Evolutionary conservation across 75 land plant genomes (phyloP).

Genomic region (Pinus taeda): DNA sequence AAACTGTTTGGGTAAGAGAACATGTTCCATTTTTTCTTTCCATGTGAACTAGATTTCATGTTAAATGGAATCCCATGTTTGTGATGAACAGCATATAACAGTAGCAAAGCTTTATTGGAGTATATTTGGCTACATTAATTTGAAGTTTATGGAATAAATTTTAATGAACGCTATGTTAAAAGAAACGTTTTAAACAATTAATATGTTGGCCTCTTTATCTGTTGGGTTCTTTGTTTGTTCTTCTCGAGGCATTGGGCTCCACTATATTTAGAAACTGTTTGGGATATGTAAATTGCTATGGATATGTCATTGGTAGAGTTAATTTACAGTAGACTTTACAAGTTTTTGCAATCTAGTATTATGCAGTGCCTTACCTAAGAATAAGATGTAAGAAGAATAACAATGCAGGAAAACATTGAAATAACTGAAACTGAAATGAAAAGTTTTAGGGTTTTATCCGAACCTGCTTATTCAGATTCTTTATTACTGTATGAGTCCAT

Average conservation of each 20-base stretch:
- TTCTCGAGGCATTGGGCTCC: no score
- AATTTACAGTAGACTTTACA: no score
- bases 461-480: no score
- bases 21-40: background rate
- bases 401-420: no score
- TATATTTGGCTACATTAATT: background rate
- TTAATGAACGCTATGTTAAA: background rate
- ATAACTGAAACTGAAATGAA: no score
- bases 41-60: background rate
- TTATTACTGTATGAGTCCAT: no score
- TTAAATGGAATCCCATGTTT: background rate
- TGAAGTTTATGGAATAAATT: background rate
- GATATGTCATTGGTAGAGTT: no score
- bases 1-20: no score
- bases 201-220: background rate
- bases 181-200: background rate
- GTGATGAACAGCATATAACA: background rate
- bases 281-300: background rate
- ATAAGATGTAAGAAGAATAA: no score
- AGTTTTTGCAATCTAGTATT: no score
- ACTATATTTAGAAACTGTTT: background rate
- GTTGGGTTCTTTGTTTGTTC: background rate
- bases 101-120: background rate
- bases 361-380: no score
- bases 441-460: no score